A percentile compares a stretch with the other conserved stretches of the same genome.
phyloP scores from a whole-genome alignment of 1,284 basidiomycete species.

The Ganoderma boninense region DNA sequence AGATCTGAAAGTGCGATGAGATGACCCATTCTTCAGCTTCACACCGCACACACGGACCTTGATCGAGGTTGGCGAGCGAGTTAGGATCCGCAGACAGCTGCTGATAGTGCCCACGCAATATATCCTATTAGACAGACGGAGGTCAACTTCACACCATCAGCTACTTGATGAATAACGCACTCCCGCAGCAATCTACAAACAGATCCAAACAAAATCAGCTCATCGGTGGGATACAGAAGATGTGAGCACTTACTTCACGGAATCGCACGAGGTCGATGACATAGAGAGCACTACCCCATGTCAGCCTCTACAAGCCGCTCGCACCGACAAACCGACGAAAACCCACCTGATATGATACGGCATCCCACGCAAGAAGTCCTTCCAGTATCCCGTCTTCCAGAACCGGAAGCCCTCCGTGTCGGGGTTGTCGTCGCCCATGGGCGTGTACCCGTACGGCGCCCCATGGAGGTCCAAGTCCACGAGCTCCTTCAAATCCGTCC shows the following conservation, averaged over 20 bases:
- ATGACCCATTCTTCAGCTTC: neutral
- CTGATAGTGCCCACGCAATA: conserved; percentile 93
- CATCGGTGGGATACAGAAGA: no score
- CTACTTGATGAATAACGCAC: conserved; percentile 50
- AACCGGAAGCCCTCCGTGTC: conserved; percentile 99
- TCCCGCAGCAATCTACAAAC: conserved; percentile 75
- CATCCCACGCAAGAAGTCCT: conserved; percentile 79
- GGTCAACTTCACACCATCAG: neutral
- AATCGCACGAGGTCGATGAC: conserved; percentile 97
- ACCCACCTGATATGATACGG: conserved; percentile 92
- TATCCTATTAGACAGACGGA: conserved; percentile 64
- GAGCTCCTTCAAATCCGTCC: conserved; percentile 93
- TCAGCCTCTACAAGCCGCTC: neutral
- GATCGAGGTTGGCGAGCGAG: conserved; percentile 95
- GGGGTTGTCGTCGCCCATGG: conserved; percentile 94
- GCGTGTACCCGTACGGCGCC: conserved; percentile 93
- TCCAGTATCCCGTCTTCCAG: conserved; percentile 98
- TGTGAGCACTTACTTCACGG: conserved; percentile 67
- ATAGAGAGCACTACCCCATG: conserved; percentile 80
- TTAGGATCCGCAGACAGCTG: conserved; percentile 92
- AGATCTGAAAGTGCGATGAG: conserved; percentile 64
- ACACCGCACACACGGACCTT: conserved; percentile 57
- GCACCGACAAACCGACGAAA: neutral
- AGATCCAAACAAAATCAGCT: conserved; percentile 14
- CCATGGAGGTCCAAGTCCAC: conserved; percentile 92